These are phyloP conservation scores for Paecilomyces fulvus DNA, from an alignment of 2,329 filamentous ascomycete species.

Conservation along the genomic window DNA sequence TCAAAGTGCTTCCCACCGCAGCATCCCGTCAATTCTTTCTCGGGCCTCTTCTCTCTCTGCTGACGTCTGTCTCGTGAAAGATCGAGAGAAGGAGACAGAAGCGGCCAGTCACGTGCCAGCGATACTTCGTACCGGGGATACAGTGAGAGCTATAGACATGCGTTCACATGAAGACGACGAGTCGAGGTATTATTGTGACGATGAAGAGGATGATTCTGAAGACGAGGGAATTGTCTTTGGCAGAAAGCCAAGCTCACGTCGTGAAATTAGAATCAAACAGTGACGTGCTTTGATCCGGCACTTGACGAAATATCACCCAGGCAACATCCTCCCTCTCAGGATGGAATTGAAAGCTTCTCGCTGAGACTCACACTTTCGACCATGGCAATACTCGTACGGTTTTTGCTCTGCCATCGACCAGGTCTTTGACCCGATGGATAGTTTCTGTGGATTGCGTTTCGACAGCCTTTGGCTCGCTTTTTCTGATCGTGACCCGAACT, in stretches of 20 bases:
- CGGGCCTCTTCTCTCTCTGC: conserved; percentile 39
- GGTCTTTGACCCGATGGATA: neutral
- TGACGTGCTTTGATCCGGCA: neutral
- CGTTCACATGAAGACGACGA: conserved; percentile 27
- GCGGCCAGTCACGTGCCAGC: conserved; percentile 21
- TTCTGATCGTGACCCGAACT: neutral
- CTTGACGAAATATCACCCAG: no score
- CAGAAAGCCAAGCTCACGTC: conserved; percentile 19
- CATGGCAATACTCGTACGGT: neutral
- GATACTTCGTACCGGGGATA: conserved; percentile 35
- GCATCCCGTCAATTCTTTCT: conserved; percentile 38
- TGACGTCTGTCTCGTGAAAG: conserved; percentile 21
- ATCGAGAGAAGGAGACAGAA: conserved; percentile 21
- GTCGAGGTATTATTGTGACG: conserved; percentile 32
- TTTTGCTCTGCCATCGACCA: neutral
- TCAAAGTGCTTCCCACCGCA: conserved; percentile 39
- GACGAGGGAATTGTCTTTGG: conserved; percentile 36
- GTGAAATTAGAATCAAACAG: neutral
- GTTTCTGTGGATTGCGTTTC: neutral
- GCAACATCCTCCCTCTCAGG: no score
- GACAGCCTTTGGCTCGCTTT: neutral
- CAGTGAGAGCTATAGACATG: conserved; percentile 25
- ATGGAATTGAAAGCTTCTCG: neutral
- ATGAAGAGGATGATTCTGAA: conserved; percentile 36
- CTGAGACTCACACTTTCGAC: neutral